Evolutionary conservation across 1,284 basidiomycete species (phyloP), one percentile per base, ranked within the genome.

Genomic region (Cystobasidium sp.): DNA sequence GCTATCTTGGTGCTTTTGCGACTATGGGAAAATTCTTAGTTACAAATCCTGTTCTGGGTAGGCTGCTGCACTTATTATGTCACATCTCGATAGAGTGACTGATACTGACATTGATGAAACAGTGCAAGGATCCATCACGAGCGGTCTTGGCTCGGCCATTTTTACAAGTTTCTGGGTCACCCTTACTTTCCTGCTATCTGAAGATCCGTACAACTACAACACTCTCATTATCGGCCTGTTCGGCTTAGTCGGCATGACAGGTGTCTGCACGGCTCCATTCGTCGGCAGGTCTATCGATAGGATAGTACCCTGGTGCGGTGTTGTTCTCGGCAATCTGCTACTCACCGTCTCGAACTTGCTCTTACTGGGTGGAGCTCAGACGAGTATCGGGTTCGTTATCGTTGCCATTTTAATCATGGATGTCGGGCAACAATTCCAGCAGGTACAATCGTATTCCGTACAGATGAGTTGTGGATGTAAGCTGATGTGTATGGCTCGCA

Each of bases 141-240:
- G 70, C 31, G 70, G 62, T n/a, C 62, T 73, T 16, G 58, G 53
- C 1, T 69, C 64, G 6, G 55, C 87, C 1, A 85, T 86, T 76
- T 89, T 88, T 79, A 84, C 83, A 12, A 85, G 84, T 75, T 89
- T 88, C 79, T 91, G 90, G 90, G 88, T 89, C 0, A 89, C 88
- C 3, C 80, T 90, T 73, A 91, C 90, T 0, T 91, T 91, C 82
- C 82, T 91, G 43, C 85, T 92, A 1, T 87, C 86, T 14, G 88
- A 86, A 10, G 78, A 85, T 1, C 89, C 88, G 1, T 91, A 90
- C 78, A 79, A 87, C 59, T 83, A 81, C 78, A 78, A 76, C 55
- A 88, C 89, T 3, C 82, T 91, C 44, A 83, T 86, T 20, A 90
- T 90, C 69, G 90, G 90, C 1, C 84, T 91, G 8, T 90, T 91